Evolutionary conservation across 331 rosid species (phyloP).

Genomic region (Acacia pycnantha): DNA sequence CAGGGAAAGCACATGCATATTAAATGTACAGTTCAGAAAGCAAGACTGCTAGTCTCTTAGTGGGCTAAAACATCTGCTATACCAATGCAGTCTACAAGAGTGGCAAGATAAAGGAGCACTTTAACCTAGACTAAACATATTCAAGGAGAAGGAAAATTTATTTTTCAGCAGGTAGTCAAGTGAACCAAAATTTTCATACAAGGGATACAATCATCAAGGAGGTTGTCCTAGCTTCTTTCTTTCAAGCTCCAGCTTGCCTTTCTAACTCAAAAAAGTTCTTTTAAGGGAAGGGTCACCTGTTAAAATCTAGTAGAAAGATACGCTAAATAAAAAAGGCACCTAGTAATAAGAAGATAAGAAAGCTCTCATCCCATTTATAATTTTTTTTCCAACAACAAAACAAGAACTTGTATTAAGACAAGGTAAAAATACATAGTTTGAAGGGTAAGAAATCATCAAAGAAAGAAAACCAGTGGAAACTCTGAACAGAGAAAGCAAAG

Average conservation of each 20-base stretch:
- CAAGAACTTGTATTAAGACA: not conserved
- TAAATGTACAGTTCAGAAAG: slow-evolving; percentile 10
- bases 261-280: not conserved
- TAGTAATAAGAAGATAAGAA: not conserved
- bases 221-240: too few relatives aligned
- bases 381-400: not conserved
- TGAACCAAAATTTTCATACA: not conserved
- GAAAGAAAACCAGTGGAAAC: not conserved
- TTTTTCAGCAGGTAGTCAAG: not conserved
- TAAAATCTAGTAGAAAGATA: not conserved
- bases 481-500: not conserved
- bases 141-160: not conserved
- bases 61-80: not conserved
- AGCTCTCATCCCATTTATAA: slow-evolving; percentile 1
- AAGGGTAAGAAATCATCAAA: not conserved
- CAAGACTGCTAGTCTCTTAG: not conserved
- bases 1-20: not conserved
- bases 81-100: not conserved
- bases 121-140: not conserved
- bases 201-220: not conserved
- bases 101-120: not conserved
- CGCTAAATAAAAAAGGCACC: not conserved
- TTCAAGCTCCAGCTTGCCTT: too few relatives aligned
- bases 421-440: not conserved
- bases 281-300: not conserved